Base-by-base conservation (phyloP, 169 alveolate genomes). In the Plasmodium knowlesi region DNA sequence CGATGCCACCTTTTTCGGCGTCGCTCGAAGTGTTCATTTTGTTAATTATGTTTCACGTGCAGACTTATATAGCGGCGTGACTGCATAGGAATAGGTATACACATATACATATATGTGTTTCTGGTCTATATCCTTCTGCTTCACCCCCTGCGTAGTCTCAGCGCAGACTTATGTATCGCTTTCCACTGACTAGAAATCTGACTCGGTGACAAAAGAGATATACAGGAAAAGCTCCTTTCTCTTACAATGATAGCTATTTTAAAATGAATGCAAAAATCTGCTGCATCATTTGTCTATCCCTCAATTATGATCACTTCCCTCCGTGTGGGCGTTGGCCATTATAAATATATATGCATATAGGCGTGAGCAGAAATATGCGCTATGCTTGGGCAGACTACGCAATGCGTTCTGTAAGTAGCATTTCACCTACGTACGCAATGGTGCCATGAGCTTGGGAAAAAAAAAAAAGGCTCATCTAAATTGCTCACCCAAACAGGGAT, bases 21-120 rank as follows among this genome's bases (percentile, higher is more conserved):
- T 50, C 80, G n/a, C 28, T 22, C 46, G 41, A 28, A 9, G 46
- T 19, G 79, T 37, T 73, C 93, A 85, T 85, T 46, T 85, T 85
- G 70, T 41, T 41, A 32, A n/a, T 37, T 39, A 25, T 34, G 54
- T 39, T 57, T 82, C 46, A 50, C n/a, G 74, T 12, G 34, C 74
- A 61, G 10, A 28, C 34, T 61, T 61, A 82, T 25, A 32, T 10
- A 82, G 10, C 78, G 2, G 70, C 53, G 71, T 54, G 70, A 9
- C 46, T 82, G 71, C n/a, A 81, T 14, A 22, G 28, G 34, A n/a
- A 81, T 22, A 34, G 1, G 67, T 14, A 82, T 82, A 57, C 53
- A 82, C 70, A 82, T 80, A 80, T 12, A 37, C 57, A 80, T 80
- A 79, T 22, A 79, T 43, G 57, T 71, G 32, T 22, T 22, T 61